A percentile compares a stretch with the other conserved stretches of the same genome.
These are phyloP conservation scores for Cinnamomum chago DNA, from an alignment of 164 flowering plant species.

Conservation along the genomic window DNA sequence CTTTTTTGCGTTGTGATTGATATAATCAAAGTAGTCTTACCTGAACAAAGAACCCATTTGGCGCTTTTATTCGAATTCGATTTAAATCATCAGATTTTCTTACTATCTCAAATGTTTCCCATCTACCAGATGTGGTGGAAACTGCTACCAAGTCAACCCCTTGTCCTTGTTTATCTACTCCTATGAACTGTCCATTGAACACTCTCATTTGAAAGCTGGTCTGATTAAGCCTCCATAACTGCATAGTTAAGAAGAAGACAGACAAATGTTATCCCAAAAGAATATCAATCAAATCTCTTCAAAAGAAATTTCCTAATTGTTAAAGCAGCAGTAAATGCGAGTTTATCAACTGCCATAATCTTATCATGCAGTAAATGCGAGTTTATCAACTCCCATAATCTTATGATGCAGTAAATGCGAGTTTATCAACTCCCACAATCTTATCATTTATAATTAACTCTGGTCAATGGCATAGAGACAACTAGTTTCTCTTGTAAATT, in stretches of 20 bases:
- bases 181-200: slow-evolving; percentile 50
- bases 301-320: too few species aligned
- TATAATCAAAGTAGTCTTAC: not conserved
- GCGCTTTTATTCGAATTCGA: slow-evolving; percentile 48
- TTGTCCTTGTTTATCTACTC: slow-evolving; percentile 31
- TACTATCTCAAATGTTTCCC: slow-evolving; percentile 46
- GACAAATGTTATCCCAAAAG: not conserved
- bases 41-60: slow-evolving; percentile 48
- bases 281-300: not conserved
- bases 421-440: too few species aligned
- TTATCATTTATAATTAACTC: too few species aligned
- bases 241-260: slow-evolving; percentile 1
- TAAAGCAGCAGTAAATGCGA: too few species aligned
- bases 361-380: too few species aligned
- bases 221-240: slow-evolving; percentile 71
- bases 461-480: too few species aligned
- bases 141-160: slow-evolving; percentile 27
- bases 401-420: too few species aligned
- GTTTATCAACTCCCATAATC: too few species aligned
- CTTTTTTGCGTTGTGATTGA: not conserved
- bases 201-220: slow-evolving; percentile 46
- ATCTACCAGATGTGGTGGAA: slow-evolving; percentile 22
- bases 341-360: too few species aligned
- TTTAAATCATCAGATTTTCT: slow-evolving; percentile 33
- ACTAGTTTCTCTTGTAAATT: too few species aligned